A percentile compares a stretch with the other conserved stretches of the same genome.
phyloP scores from a whole-genome alignment of 176 grass and related monocot genomes.

The Carex myosuroides region DNA sequence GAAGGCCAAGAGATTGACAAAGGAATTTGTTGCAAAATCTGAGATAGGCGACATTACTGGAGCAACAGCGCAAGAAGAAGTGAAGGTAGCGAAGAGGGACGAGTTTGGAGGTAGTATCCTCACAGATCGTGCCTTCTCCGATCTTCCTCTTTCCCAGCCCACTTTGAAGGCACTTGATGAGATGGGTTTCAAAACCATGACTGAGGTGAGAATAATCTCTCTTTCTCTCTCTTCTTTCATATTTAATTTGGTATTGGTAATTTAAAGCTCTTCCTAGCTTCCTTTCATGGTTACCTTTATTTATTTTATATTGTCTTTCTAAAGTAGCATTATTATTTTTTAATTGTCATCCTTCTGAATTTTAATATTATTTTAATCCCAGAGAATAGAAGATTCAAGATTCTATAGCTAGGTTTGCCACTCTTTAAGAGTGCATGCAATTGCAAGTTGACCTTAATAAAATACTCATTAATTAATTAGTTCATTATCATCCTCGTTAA shows the following conservation, averaged over 20 bases:
- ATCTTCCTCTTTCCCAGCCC: conserved; percentile 29
- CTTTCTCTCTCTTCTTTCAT: neutral
- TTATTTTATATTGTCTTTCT: neutral
- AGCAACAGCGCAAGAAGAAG: neutral
- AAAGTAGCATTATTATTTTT: neutral
- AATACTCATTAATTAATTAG: neutral
- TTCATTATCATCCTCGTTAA: neutral
- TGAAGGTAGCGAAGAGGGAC: conserved; percentile 5
- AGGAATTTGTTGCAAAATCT: too few species aligned
- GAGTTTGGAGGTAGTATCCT: conserved; percentile 16
- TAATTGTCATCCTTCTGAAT: neutral
- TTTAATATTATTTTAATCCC: neutral
- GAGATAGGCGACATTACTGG: neutral
- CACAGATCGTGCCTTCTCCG: conserved; percentile 22
- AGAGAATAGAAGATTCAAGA: neutral
- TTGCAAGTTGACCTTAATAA: neutral
- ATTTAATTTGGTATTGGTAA: neutral
- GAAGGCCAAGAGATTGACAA: too few species aligned
- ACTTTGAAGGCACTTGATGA: conserved; percentile 29
- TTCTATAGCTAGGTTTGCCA: neutral
- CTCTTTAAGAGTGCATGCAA: neutral
- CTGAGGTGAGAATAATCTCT: conserved; percentile 10
- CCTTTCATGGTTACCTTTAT: neutral
- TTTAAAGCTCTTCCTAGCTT: neutral
- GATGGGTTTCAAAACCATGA: conserved; percentile 45